Percentiles rank a stretch among this genome's conserved stretches.
These are phyloP conservation scores for Halenospora varia DNA, from an alignment of 495 filamentous ascomycete genomes.

Conservation along the genomic window DNA sequence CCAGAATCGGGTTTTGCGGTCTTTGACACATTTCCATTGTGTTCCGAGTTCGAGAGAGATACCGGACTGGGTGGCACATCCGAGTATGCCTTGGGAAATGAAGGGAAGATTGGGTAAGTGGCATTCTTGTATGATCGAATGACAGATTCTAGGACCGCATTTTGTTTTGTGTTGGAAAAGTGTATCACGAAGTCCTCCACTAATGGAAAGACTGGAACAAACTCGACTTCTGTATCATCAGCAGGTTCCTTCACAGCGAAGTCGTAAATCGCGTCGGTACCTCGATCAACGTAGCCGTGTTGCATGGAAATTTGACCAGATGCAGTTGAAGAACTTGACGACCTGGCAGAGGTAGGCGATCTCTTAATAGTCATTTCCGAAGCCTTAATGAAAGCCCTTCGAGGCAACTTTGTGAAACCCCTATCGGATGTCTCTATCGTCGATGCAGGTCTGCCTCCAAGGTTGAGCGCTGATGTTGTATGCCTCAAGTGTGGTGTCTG, in stretches of 20 bases:
- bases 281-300: slow-evolving; percentile 16
- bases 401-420: neutral
- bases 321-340: slow-evolving; percentile 4
- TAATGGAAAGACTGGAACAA: slow-evolving; percentile 20
- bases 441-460: neutral
- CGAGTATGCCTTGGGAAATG: neutral
- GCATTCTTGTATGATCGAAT: slow-evolving; percentile 20
- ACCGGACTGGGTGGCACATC: neutral
- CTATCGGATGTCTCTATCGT: neutral
- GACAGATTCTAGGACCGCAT: slow-evolving; percentile 21
- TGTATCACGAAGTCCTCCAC: slow-evolving; percentile 26
- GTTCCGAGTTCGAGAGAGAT: neutral
- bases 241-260: neutral
- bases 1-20: neutral
- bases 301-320: neutral
- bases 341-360: slow-evolving; percentile 1
- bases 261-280: slow-evolving; percentile 8
- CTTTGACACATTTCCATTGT: neutral
- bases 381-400: slow-evolving; percentile 12
- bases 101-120: slow-evolving; percentile 15
- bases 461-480: neutral
- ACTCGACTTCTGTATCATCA: neutral
- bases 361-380: slow-evolving; percentile 18
- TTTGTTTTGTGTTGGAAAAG: slow-evolving; percentile 1
- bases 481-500: neutral